Conservation (phyloP, 192 early-diverging fungal genomes). For the Entomortierella parvispora region DNA sequence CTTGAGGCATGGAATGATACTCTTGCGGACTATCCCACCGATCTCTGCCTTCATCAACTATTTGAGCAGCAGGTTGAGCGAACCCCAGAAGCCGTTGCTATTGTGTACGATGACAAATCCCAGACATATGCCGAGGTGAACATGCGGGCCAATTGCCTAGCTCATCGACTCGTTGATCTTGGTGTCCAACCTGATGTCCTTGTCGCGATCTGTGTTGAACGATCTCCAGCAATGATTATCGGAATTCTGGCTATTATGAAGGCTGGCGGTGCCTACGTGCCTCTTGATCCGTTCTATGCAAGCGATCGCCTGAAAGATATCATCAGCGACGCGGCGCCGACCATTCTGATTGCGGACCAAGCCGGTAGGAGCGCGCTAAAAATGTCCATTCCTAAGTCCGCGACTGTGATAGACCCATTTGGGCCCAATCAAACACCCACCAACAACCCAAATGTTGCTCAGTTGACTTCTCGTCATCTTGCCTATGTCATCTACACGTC, state of each 20-base stretch:
- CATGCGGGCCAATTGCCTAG: background rate
- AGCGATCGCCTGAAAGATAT: too few species aligned
- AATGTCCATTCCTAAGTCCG: too few species aligned
- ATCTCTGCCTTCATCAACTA: background rate
- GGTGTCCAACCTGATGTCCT: slow-evolving; percentile 1
- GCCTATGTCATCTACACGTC: slow-evolving; percentile 39
- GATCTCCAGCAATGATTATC: slow-evolving; percentile 14
- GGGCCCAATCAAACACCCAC: too few species aligned
- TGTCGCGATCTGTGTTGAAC: slow-evolving; percentile 10
- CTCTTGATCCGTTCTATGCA: slow-evolving; percentile 40
- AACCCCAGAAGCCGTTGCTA: background rate
- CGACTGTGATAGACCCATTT: too few species aligned
- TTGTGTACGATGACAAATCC: slow-evolving; percentile 2
- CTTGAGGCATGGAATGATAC: too few species aligned
- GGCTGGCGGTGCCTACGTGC: slow-evolving; percentile 50
- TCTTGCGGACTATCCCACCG: background rate
- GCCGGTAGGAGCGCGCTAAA: too few species aligned
- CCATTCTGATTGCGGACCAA: too few species aligned
- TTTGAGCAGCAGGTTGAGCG: slow-evolving; percentile 4
- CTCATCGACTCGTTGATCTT: background rate
- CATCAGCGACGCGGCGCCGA: too few species aligned
- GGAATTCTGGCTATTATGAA: slow-evolving; percentile 38
- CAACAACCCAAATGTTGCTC: too few species aligned
- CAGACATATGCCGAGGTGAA: slow-evolving; percentile 16
- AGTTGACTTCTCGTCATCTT: slow-evolving; percentile 2